phyloP scores from a whole-genome alignment of 176 grass and related monocot genomes.

The Eremochloa ophiuroides region DNA sequence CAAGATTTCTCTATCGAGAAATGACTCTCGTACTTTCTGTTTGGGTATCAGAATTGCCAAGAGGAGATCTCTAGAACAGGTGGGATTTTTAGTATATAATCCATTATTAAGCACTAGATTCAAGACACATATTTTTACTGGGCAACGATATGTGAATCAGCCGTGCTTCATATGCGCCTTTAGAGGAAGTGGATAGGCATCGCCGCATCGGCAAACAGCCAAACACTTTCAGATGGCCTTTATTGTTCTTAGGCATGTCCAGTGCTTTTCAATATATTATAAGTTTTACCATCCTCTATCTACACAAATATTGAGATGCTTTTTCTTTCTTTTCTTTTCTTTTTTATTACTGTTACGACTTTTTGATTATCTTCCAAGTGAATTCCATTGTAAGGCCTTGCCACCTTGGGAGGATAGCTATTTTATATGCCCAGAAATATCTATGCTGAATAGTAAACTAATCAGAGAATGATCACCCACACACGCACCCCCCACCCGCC shows the following conservation, averaged over 20 bases:
- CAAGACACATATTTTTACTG: background rate
- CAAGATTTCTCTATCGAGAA: conserved; percentile 57
- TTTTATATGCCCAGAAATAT: background rate
- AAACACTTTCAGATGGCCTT: background rate
- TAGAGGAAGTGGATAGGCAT: background rate
- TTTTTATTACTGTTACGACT: background rate
- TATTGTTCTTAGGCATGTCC: background rate
- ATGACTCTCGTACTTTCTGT: conserved; percentile 62
- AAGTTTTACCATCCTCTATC: background rate
- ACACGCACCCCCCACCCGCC: no score
- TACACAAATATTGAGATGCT: background rate
- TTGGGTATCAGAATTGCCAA: conserved; percentile 74
- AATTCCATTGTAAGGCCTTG: background rate
- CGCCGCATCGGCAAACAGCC: no score
- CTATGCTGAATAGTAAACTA: no score
- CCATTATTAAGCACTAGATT: background rate
- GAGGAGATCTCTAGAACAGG: conserved; percentile 55
- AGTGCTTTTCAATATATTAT: background rate
- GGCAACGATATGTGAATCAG: background rate
- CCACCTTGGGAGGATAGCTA: background rate
- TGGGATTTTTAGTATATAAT: conserved; percentile 15
- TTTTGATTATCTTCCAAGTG: background rate
- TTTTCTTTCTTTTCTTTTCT: background rate
- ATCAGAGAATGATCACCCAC: background rate
- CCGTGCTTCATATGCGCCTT: background rate